Base-by-base conservation (phyloP, 257 asterid species). In the Penstemon newberryi region DNA sequence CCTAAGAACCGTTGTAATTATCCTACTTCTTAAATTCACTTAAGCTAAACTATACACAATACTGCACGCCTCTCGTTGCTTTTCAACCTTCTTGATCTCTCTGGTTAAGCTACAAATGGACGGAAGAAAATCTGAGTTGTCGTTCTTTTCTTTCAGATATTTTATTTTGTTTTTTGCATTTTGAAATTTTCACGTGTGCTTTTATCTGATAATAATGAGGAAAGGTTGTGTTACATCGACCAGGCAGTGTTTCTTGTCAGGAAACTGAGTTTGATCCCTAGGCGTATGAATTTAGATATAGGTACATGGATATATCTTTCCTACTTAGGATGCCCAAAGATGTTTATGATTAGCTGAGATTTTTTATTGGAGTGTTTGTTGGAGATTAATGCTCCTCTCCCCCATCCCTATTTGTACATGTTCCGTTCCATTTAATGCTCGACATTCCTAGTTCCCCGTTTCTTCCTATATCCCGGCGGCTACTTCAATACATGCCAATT, bases 1-100 rank as follows among this genome's bases (percentile, higher is more conserved):
- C 57, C 15, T 47, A 50, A 18, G 57, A 49, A 64, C 40, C 8
- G 49, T 13, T 0, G 60, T 38, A 47, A 11, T 42, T 6, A 8
- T 43, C 39, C 8, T 54, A 5, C 13, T 40, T 11, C 13, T 45
- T 37, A 13, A 33, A 41, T 43, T 33, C 13, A 8, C 52, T 62
- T 9, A 18, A 15, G 55, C 15, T 62, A 62, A 44, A 4, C 19
- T 44, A 15, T 15, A 6, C 19, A 55, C 42, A 4, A 37, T 66
- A 9, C 52, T 60, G 4, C 36, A 52, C 13, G 37, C 57, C 36
- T 25, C 18, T 50, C 71, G 9, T 54, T 59, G 46, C 60, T 70
- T 42, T 73, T 42, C 13, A 12, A 41, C 18, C 60, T 43, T 37
- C 7, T 13, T 56, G 38, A 37, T 13, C 39, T 54, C 9, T 56